These are phyloP conservation scores for Bipolaris gigantea DNA, from an alignment of 2,329 filamentous ascomycete species.

Conservation along the genomic window DNA sequence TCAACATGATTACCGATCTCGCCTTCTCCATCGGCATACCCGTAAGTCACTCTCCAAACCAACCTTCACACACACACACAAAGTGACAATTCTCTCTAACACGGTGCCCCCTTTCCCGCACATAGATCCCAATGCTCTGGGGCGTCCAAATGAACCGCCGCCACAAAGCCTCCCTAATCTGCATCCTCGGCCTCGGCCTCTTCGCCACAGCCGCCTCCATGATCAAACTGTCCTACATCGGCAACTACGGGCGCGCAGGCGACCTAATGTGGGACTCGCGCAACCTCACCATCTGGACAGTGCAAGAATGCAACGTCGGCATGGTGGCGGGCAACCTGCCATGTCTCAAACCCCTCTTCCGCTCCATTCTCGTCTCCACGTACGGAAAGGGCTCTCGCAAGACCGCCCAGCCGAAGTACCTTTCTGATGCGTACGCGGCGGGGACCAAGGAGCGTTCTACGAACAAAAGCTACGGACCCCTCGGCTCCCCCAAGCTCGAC, in stretches of 20 bases:
- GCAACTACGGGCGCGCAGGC: constrained; percentile 43
- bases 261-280: constrained; percentile 48
- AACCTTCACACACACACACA: too few species aligned
- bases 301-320: constrained; percentile 50
- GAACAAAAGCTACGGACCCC: constrained; percentile 10
- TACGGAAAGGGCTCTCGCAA: constrained; percentile 30
- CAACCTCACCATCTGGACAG: constrained; percentile 54
- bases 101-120: not conserved
- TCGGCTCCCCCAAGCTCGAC: constrained; percentile 6
- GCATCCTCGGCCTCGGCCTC: constrained; percentile 49
- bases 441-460: constrained; percentile 19
- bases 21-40: constrained; percentile 49
- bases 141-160: constrained; percentile 45
- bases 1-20: constrained; percentile 49
- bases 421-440: constrained; percentile 19
- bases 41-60: constrained; percentile 7
- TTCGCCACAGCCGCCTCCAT: constrained; percentile 51
- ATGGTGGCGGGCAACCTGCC: constrained; percentile 51
- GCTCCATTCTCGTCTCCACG: constrained; percentile 38
- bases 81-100: constrained; percentile 3
- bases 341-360: constrained; percentile 49
- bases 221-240: constrained; percentile 44
- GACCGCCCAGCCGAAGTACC: constrained; percentile 12
- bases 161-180: constrained; percentile 47
- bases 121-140: constrained; percentile 36